phyloP scores from a whole-genome alignment of 2,329 filamentous ascomycete genomes.

The Dactylellina drechsleri region DNA sequence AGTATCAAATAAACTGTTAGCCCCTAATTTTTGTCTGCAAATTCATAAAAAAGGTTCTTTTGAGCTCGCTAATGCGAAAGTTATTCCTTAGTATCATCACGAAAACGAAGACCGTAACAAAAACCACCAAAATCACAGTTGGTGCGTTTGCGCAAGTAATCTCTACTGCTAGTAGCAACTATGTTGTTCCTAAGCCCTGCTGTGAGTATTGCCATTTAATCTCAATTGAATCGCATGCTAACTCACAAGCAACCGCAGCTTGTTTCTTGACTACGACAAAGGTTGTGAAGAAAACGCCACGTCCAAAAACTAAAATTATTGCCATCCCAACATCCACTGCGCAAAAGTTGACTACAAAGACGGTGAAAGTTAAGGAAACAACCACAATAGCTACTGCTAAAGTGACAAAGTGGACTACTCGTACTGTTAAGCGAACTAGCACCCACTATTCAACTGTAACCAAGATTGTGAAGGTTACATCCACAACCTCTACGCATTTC shows the following conservation, averaged over 20 bases:
- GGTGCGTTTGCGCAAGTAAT: background rate
- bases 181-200: constrained; percentile 2
- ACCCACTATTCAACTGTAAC: constrained; percentile 4
- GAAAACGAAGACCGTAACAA: background rate
- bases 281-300: background rate
- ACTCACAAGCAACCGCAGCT: background rate
- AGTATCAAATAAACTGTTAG: background rate
- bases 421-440: background rate
- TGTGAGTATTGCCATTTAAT: background rate
- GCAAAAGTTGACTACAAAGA: background rate
- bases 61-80: background rate
- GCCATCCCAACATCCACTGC: background rate
- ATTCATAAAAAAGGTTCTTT: too few species aligned
- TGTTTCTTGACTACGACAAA: constrained; percentile 7
- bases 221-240: too few species aligned
- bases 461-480: constrained; percentile 1
- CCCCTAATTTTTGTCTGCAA: background rate
- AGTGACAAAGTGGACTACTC: constrained; percentile 3
- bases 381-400: background rate
- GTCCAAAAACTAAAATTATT: background rate
- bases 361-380: background rate
- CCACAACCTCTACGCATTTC: background rate
- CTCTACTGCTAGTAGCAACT: background rate
- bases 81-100: background rate
- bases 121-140: background rate